A percentile compares a stretch with the other conserved stretches of the same genome.
These are phyloP conservation scores for Cyclocybe aegerita DNA, from an alignment of 768 basidiomycete species.

Conservation along the genomic window DNA sequence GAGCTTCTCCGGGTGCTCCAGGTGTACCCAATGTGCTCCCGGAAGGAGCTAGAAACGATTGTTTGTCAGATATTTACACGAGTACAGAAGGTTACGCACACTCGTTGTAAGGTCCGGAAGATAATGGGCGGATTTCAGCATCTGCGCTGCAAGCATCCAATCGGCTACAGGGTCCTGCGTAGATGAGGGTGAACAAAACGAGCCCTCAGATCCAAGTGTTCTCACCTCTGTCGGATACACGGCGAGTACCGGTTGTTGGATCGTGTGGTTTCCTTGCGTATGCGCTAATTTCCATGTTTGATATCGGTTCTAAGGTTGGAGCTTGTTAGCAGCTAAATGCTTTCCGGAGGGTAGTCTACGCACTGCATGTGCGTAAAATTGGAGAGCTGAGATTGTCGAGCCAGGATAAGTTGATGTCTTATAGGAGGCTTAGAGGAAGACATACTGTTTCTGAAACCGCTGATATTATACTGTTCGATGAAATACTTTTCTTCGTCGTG, in stretches of 20 bases:
- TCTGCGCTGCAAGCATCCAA: slow-evolving; percentile 31
- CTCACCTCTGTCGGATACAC: slow-evolving; percentile 38
- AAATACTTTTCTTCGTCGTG: slow-evolving; percentile 69
- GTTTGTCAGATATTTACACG: neutral
- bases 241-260: slow-evolving; percentile 43
- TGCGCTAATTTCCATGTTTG: slow-evolving; percentile 38
- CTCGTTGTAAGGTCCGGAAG: slow-evolving; percentile 38
- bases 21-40: slow-evolving; percentile 68
- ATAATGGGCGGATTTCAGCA: slow-evolving; percentile 37
- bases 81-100: slow-evolving; percentile 21
- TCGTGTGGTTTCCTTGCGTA: slow-evolving; percentile 44
- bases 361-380: slow-evolving; percentile 64
- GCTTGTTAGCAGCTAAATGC: neutral
- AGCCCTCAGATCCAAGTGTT: neutral
- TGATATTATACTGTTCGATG: slow-evolving; percentile 56
- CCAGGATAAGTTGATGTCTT: neutral
- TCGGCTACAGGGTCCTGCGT: slow-evolving; percentile 50
- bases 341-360: neutral
- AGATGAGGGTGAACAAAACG: neutral
- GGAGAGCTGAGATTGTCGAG: slow-evolving; percentile 42
- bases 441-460: slow-evolving; percentile 64
- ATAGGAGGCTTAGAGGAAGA: slow-evolving; percentile 3
- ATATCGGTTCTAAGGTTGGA: slow-evolving; percentile 35
- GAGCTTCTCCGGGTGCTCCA: slow-evolving; percentile 55
- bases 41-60: slow-evolving; percentile 38